Percentiles rank a stretch among this genome's conserved stretches.
Conservation (phyloP, 768 basidiomycete species). For the Rhizopogon roseolus region DNA sequence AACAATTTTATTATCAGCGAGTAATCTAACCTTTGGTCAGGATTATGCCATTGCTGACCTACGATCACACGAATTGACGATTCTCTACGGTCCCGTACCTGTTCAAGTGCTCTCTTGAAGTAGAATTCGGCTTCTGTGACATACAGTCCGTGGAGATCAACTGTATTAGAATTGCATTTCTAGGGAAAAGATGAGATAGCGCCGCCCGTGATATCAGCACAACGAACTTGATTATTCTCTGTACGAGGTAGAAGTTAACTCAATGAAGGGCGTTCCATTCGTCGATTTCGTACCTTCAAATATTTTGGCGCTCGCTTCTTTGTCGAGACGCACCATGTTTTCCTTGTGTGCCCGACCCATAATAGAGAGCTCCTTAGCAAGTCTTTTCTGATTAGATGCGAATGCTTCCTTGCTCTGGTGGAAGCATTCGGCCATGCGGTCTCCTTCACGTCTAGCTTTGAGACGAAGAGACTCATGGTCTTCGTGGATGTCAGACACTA, state of each 20-base stretch:
- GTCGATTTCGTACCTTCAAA: constrained; percentile 53
- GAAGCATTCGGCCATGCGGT: constrained; percentile 61
- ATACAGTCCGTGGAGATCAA: constrained; percentile 84
- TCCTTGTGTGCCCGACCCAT: constrained; percentile 72
- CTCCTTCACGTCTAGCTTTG: constrained; percentile 68
- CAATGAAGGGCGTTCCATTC: neutral
- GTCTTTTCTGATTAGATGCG: constrained; percentile 56
- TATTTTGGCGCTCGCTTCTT: constrained; percentile 78
- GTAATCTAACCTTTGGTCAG: neutral
- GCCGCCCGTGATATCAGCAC: neutral
- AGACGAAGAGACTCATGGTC: constrained; percentile 57
- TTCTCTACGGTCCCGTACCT: constrained; percentile 48
- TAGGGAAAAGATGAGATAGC: neutral
- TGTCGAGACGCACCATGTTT: constrained; percentile 70
- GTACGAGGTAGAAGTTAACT: neutral
- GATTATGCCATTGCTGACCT: constrained; percentile 37
- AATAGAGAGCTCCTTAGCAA: constrained; percentile 72
- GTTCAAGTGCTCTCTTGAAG: constrained; percentile 59
- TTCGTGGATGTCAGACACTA: neutral
- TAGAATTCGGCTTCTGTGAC: constrained; percentile 79
- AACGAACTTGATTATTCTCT: constrained; percentile 5
- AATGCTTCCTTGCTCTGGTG: constrained; percentile 69
- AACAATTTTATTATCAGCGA: neutral
- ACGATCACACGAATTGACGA: constrained; percentile 70
- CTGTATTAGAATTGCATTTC: constrained; percentile 47